Conservation (phyloP, 2,329 filamentous ascomycete species). For the Aspergillus proliferans region DNA sequence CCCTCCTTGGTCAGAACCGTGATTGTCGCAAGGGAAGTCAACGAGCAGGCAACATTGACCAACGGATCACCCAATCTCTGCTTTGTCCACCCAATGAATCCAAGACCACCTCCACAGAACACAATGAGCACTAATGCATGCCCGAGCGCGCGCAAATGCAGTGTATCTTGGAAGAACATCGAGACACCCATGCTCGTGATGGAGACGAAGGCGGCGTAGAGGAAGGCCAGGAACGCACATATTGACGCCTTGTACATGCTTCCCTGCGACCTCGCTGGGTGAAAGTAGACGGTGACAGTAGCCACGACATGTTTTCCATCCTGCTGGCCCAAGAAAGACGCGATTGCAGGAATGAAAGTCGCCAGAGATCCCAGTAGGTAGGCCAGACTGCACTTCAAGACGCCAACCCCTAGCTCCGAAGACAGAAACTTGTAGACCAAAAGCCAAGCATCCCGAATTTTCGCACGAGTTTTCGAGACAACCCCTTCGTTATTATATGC, state of each 20-base stretch:
- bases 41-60: slow-evolving; percentile 77
- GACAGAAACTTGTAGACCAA: slow-evolving; percentile 54
- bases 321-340: slow-evolving; percentile 68
- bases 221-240: slow-evolving; percentile 69
- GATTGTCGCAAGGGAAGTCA: slow-evolving; percentile 83
- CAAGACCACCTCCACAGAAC: slow-evolving; percentile 79
- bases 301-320: slow-evolving; percentile 93
- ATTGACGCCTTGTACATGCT: slow-evolving; percentile 84
- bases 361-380: slow-evolving; percentile 81
- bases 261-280: slow-evolving; percentile 76
- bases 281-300: slow-evolving; percentile 91
- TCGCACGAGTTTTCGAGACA: slow-evolving; percentile 14
- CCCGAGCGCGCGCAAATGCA: slow-evolving; percentile 63
- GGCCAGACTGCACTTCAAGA: slow-evolving; percentile 85
- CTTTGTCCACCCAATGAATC: slow-evolving; percentile 83
- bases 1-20: slow-evolving; percentile 88
- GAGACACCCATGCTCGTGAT: slow-evolving; percentile 85
- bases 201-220: slow-evolving; percentile 70
- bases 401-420: slow-evolving; percentile 69
- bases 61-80: slow-evolving; percentile 70
- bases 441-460: slow-evolving; percentile 31
- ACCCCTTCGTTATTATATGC: slow-evolving; percentile 9
- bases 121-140: slow-evolving; percentile 73
- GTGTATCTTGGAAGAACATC: slow-evolving; percentile 64
- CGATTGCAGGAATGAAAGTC: slow-evolving; percentile 71